These are phyloP conservation scores for Nannizzia gypsea DNA, from an alignment of 2,329 filamentous ascomycete genomes.

Conservation along the genomic window DNA sequence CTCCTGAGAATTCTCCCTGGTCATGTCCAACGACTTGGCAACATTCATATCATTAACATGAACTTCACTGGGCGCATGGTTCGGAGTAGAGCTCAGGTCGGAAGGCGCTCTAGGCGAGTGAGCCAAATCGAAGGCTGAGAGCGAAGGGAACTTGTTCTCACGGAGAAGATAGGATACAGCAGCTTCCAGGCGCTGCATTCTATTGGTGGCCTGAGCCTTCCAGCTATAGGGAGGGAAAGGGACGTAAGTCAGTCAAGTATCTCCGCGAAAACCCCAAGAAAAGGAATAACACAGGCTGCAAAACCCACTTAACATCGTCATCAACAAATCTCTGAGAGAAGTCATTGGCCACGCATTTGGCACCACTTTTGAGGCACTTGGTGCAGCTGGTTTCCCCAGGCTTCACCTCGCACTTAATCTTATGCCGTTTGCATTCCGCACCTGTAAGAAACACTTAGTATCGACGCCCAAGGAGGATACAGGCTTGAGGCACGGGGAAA, in stretches of 20 bases:
- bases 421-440: slow-evolving; percentile 42
- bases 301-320: slow-evolving; percentile 42
- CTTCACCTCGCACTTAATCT: slow-evolving; percentile 45
- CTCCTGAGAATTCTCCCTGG: slow-evolving; percentile 36
- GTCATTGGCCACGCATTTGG: slow-evolving; percentile 45
- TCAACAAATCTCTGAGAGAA: slow-evolving; percentile 46
- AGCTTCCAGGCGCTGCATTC: slow-evolving; percentile 33
- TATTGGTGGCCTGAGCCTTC: slow-evolving; percentile 34
- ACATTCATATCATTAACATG: neutral
- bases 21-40: slow-evolving; percentile 29
- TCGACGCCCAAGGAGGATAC: neutral
- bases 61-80: neutral
- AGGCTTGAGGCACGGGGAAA: slow-evolving; percentile 12
- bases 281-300: neutral
- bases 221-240: slow-evolving; percentile 24
- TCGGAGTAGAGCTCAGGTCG: neutral
- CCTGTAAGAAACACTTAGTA: slow-evolving; percentile 20
- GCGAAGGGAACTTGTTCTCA: slow-evolving; percentile 32
- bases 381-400: slow-evolving; percentile 37
- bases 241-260: neutral
- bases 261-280: neutral
- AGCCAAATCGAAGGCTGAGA: slow-evolving; percentile 15
- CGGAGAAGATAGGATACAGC: slow-evolving; percentile 37
- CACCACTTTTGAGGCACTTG: slow-evolving; percentile 39
- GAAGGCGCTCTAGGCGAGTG: slow-evolving; percentile 16